Conservation (phyloP, 164 flowering plant species). For the Stephania yunnanensis region DNA sequence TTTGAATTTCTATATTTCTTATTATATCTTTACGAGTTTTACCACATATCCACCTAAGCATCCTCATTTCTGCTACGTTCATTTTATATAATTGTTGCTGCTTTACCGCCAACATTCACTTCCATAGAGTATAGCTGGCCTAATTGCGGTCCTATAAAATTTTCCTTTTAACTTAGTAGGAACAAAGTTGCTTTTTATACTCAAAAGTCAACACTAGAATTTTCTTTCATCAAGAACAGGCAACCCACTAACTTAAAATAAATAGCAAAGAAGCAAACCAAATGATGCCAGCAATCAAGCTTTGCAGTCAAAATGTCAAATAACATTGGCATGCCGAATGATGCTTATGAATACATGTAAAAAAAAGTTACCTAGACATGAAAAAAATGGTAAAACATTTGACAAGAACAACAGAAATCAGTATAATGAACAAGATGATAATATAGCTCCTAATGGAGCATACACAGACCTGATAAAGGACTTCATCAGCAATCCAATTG, state of each 20-base stretch:
- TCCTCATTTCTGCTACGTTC: no score
- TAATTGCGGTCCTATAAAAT: no score
- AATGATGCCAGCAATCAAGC: background rate
- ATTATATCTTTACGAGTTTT: no score
- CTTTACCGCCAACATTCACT: no score
- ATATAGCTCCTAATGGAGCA: background rate
- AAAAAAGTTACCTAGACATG: background rate
- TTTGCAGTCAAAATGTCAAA: background rate
- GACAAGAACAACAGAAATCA: background rate
- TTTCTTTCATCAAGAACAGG: background rate
- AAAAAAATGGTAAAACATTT: background rate
- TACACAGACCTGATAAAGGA: conserved; percentile 75
- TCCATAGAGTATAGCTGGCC: no score
- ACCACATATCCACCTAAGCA: no score
- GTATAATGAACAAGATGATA: background rate
- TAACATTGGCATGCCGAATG: background rate
- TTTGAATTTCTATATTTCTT: no score
- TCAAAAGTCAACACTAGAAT: background rate
- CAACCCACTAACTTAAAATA: background rate
- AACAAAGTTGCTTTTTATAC: background rate
- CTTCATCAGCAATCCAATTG: conserved; percentile 99
- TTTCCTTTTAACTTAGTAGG: no score
- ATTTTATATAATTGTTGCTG: no score
- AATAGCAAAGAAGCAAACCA: background rate
- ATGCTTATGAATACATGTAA: background rate